These are phyloP conservation scores for Boletus fagicola DNA, from an alignment of 768 basidiomycete genomes.

Conservation along the genomic window DNA sequence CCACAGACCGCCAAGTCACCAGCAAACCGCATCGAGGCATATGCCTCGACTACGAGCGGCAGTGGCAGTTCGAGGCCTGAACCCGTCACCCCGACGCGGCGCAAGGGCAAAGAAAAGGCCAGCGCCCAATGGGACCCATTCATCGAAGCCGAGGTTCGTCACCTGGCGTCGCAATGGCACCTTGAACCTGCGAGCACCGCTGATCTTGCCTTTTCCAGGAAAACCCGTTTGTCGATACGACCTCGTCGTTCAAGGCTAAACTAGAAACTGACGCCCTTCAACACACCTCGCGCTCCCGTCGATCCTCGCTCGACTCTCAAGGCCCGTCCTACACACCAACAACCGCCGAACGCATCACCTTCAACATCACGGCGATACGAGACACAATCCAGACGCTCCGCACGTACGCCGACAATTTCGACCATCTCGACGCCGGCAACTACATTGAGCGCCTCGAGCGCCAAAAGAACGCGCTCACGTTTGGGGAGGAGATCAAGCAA, in stretches of 20 bases:
- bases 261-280: background rate
- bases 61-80: background rate
- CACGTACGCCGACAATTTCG: constrained; percentile 10
- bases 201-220: constrained; percentile 3
- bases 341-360: constrained; percentile 27
- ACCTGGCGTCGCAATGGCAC: background rate
- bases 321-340: background rate
- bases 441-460: constrained; percentile 42
- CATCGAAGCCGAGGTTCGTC: constrained; percentile 10
- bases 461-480: constrained; percentile 35
- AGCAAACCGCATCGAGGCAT: background rate
- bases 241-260: background rate
- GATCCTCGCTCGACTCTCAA: constrained; percentile 1
- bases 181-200: background rate
- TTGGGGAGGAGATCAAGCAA: constrained; percentile 36
- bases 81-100: constrained; percentile 22
- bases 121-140: background rate
- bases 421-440: constrained; percentile 18
- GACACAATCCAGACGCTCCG: background rate
- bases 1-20: constrained; percentile 14
- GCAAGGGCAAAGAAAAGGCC: constrained; percentile 27
- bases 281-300: background rate
- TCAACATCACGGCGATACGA: background rate
- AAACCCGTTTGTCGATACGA: constrained; percentile 13
- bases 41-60: background rate